Conservation (phyloP, 805 yeast species). For the Sungouiella blattae region DNA sequence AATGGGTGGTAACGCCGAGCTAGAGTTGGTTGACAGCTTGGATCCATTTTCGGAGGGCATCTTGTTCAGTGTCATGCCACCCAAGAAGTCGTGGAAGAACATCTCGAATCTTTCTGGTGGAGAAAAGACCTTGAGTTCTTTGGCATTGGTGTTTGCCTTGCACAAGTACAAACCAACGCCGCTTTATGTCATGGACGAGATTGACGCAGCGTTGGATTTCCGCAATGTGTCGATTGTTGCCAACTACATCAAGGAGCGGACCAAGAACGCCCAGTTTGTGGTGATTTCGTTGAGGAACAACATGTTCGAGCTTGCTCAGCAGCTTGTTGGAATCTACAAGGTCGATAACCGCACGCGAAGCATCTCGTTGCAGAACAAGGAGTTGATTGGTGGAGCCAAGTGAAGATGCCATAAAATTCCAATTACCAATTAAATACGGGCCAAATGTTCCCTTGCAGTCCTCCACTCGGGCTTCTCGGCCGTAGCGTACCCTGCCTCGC, state of each 20-base stretch:
- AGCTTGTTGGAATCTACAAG: slow-evolving; percentile 92
- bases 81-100: slow-evolving; percentile 96
- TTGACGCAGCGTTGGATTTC: slow-evolving; percentile 97
- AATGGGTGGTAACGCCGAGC: slow-evolving; percentile 98
- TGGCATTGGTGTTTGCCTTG: slow-evolving; percentile 93
- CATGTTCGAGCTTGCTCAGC: slow-evolving; percentile 96
- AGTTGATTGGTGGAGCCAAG: slow-evolving; percentile 31
- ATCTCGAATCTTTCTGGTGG: slow-evolving; percentile 96
- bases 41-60: slow-evolving; percentile 99
- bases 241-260: slow-evolving; percentile 90
- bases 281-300: slow-evolving; percentile 94
- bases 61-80: slow-evolving; percentile 97
- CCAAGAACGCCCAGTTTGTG: slow-evolving; percentile 93
- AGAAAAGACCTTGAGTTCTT: slow-evolving; percentile 90
- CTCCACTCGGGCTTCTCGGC: slow-evolving; percentile 35
- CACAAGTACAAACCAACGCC: slow-evolving; percentile 98
- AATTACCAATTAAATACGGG: slow-evolving; percentile 12
- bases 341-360: slow-evolving; percentile 87
- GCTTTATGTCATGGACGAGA: slow-evolving; percentile 97
- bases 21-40: slow-evolving; percentile 89
- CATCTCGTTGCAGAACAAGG: slow-evolving; percentile 69
- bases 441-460: slow-evolving; percentile 11
- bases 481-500: slow-evolving; percentile 68
- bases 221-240: slow-evolving; percentile 97
- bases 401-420: too few species aligned